Evolutionary conservation across 2,329 filamentous ascomycete species (phyloP), one percentile per base, ranked within the genome.

Genomic region (Berkeleyomyces basicola): DNA sequence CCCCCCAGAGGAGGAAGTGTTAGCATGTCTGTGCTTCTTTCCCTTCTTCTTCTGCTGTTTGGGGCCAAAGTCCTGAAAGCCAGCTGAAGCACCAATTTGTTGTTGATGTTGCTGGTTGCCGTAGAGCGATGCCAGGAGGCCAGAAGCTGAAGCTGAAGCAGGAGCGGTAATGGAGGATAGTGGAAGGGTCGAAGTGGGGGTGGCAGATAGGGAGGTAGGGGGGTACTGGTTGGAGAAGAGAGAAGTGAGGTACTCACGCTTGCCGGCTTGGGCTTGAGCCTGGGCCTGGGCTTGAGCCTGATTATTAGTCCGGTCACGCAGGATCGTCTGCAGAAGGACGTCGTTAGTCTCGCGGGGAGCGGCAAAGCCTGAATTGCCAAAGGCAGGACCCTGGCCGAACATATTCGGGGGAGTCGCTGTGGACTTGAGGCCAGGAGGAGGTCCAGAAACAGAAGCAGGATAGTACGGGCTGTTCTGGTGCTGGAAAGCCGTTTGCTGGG

Each of bases 21-120:
- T 96, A 93, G 90, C 92, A 86, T 96, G 91, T 86, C 91, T 95
- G 83, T 96, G 92, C 90, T 96, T 96, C 85, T 96, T 96, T 81
- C 90, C 90, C 90, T 96, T 96, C 85, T 96, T 96, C 87, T 95
- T 96, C 84, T 93, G 90, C 86, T 95, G 90, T 86, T 96, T 95
- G 79, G 88, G 86, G 79, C 87, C 87, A 79, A 86, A 85, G 75
- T 95, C 90, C 85, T 91, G 88, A 79, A 89, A 90, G 78, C 84
- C 83, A 80, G 87, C 88, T 80, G 87, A 40, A 40, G 40, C 57
- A 37, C 44, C 61, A 55, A 58, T 39, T 51, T 62, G 61, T 39
- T 58, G 57, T 58, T 64, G 63, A 46, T 65, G 63, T 37, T 61
- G 79, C 79, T 88, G 87, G 74, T 84, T 81, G 78, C 87, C 88